These are phyloP conservation scores for Aechmea fasciata DNA, from an alignment of 176 grass and related monocot genomes.

Conservation along the genomic window DNA sequence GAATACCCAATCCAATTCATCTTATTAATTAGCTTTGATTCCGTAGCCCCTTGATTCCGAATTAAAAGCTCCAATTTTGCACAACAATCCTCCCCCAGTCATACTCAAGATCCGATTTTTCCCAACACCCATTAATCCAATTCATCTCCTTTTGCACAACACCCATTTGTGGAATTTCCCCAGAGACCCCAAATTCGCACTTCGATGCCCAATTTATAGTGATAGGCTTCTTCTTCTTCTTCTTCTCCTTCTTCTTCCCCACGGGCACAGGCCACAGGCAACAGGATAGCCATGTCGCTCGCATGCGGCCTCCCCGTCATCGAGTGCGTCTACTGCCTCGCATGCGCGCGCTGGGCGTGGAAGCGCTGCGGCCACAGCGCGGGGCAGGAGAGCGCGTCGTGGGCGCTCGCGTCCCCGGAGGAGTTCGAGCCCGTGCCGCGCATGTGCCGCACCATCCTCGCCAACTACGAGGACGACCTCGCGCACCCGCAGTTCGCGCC, in stretches of 20 bases:
- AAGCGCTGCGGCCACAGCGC: constrained; percentile 87
- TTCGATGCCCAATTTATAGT: no score
- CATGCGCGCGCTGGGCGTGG: constrained; percentile 85
- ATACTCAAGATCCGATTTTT: not conserved
- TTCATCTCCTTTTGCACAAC: not conserved
- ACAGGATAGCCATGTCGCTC: constrained; percentile 40
- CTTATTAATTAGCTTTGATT: not conserved
- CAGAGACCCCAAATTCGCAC: not conserved
- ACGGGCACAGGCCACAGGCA: not conserved
- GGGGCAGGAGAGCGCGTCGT: constrained; percentile 66
- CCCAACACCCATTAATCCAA: not conserved
- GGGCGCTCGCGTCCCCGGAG: constrained; percentile 44
- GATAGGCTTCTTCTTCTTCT: not conserved
- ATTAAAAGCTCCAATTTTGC: not conserved
- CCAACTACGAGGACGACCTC: constrained; percentile 55
- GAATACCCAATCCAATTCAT: not conserved
- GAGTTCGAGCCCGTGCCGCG: constrained; percentile 71
- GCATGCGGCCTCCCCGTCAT: constrained; percentile 73
- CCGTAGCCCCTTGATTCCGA: not conserved
- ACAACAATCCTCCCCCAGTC: not conserved
- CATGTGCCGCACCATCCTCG: constrained; percentile 82
- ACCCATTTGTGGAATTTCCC: constrained; percentile 14
- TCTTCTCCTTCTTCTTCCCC: not conserved
- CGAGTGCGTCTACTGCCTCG: constrained; percentile 97
- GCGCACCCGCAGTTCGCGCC: constrained; percentile 17